Conservation (phyloP, 345 rosid species). For the Melaleuca alternifolia region DNA sequence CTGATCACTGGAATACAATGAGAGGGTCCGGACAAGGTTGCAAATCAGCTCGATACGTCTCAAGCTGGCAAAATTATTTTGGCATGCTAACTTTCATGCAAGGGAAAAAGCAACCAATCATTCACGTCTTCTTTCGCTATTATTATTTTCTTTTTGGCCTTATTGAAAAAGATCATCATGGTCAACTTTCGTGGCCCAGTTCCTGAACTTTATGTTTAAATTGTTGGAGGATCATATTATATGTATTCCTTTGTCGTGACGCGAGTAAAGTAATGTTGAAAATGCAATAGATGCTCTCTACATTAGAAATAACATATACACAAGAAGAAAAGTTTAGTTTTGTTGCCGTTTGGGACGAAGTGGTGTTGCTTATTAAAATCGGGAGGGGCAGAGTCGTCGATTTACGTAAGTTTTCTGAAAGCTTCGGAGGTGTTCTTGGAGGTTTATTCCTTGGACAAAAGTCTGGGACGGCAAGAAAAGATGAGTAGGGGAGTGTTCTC, state of each 20-base stretch:
- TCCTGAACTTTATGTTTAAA: not conserved
- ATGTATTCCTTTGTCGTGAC: not conserved
- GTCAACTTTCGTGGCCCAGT: not conserved
- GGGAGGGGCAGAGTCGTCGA: not conserved
- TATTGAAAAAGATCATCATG: not conserved
- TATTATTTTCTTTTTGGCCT: not conserved
- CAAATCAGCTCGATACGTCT: not conserved
- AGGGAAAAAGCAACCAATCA: not conserved
- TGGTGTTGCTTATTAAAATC: not conserved
- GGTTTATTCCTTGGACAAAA: not conserved
- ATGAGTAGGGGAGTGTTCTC: not conserved
- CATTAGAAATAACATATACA: not conserved
- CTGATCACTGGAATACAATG: not conserved
- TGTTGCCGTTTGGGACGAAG: not conserved
- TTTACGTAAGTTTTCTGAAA: not conserved
- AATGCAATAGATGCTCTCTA: not conserved
- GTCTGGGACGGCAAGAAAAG: not conserved
- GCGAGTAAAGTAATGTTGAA: accelerated
- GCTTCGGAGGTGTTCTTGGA: not conserved
- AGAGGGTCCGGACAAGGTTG: not conserved
- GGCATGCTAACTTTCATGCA: not conserved
- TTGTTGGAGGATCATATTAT: not conserved
- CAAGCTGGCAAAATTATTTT: not conserved
- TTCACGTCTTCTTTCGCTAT: not conserved
- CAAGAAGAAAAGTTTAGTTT: too few species aligned